A percentile compares a stretch with the other conserved stretches of the same genome.
Conservation (phyloP, 139 green algal genomes). For the Chlamydomonas sp. region DNA sequence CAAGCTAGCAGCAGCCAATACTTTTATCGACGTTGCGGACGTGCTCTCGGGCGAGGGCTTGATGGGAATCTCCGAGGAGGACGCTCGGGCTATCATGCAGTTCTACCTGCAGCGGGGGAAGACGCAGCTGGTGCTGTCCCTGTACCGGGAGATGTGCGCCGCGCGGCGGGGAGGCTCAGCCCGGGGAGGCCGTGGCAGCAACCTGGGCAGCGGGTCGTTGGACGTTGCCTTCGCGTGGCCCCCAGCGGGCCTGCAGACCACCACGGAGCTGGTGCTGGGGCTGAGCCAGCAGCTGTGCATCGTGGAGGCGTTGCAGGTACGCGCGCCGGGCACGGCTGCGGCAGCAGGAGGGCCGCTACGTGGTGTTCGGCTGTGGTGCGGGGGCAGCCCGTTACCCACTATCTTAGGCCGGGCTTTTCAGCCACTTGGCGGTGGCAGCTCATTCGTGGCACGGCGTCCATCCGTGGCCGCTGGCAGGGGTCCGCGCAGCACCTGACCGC, state of each 20-base stretch:
- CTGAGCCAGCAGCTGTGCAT: slow-evolving; percentile 78
- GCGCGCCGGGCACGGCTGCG: background rate
- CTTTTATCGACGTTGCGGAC: background rate
- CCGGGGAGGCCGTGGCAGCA: background rate
- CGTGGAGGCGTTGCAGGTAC: slow-evolving; percentile 72
- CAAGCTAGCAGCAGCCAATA: slow-evolving; percentile 13
- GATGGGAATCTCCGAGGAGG: background rate
- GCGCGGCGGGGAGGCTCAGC: slow-evolving; percentile 14
- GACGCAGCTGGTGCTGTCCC: slow-evolving; percentile 65
- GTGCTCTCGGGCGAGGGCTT: background rate
- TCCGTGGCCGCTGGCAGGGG: no score
- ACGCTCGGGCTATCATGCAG: background rate
- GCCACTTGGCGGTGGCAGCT: no score
- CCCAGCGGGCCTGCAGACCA: slow-evolving; percentile 58
- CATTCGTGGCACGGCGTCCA: no score
- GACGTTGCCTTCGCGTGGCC: slow-evolving; percentile 65
- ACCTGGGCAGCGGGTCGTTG: background rate
- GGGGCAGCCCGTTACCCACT: no score
- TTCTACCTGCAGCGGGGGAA: slow-evolving; percentile 72
- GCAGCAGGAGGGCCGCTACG: no score
- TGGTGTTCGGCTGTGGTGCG: no score
- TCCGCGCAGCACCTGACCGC: no score
- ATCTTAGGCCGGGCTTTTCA: no score
- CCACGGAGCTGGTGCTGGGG: slow-evolving; percentile 72
- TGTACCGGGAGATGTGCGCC: slow-evolving; percentile 75